These are phyloP conservation scores for Lactifluus hygrophoroides DNA, from an alignment of 768 basidiomycete genomes.

Conservation along the genomic window DNA sequence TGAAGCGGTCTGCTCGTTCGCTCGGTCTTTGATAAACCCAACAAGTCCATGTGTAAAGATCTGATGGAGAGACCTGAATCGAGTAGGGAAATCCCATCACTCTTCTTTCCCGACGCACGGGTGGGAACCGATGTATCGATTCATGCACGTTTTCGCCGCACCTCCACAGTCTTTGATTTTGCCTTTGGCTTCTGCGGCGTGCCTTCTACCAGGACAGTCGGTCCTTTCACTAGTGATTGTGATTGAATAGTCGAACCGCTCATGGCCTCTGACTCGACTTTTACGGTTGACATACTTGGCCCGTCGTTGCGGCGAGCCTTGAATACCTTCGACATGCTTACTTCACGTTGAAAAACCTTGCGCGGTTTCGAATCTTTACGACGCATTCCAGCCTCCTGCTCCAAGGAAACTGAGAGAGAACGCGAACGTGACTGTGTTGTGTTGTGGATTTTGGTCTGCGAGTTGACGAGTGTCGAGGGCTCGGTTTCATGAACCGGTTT, in stretches of 20 bases:
- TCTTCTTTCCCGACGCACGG: not conserved
- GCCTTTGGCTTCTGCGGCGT: slow-evolving; percentile 21
- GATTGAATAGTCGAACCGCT: not conserved
- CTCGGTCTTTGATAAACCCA: too few relatives aligned
- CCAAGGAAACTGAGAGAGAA: slow-evolving; percentile 56
- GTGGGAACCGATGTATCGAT: not conserved
- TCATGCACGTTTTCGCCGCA: not conserved
- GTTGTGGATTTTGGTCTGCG: not conserved
- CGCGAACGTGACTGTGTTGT: slow-evolving; percentile 23
- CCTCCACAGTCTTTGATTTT: not conserved
- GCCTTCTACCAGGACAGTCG: slow-evolving; percentile 24
- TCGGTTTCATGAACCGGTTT: not conserved
- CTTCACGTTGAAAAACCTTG: slow-evolving; percentile 55
- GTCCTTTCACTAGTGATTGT: slow-evolving; percentile 19
- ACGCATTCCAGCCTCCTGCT: slow-evolving; percentile 45
- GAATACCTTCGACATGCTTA: slow-evolving; percentile 71
- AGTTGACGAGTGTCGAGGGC: not conserved
- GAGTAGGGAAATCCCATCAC: not conserved
- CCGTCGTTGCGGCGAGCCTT: slow-evolving; percentile 34
- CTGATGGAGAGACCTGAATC: not conserved
- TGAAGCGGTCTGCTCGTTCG: not conserved
- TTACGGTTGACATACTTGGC: slow-evolving; percentile 12
- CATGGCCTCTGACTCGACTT: slow-evolving; percentile 17
- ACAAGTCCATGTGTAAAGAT: not conserved
- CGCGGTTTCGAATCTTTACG: slow-evolving; percentile 31